These are phyloP conservation scores for Phialophora macrospora DNA, from an alignment of 2,329 filamentous ascomycete genomes.

Conservation along the genomic window DNA sequence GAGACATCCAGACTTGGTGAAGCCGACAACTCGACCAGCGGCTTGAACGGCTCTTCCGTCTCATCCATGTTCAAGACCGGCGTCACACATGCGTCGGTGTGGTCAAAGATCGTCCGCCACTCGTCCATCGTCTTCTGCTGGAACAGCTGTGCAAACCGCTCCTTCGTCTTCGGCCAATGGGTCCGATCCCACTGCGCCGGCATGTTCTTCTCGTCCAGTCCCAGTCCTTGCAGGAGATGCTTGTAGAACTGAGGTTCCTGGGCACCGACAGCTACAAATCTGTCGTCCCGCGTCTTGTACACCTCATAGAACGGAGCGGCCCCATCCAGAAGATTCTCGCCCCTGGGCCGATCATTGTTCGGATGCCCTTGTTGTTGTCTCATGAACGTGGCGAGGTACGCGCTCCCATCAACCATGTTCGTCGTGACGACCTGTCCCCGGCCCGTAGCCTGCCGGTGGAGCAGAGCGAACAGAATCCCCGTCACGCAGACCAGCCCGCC, in stretches of 20 bases:
- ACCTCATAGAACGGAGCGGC: conserved; percentile 87
- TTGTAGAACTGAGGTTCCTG: conserved; percentile 85
- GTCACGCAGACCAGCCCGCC: conserved; percentile 81
- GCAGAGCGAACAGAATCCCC: conserved; percentile 78
- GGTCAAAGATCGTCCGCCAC: conserved; percentile 86
- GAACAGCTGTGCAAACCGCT: conserved; percentile 67
- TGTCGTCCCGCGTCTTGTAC: conserved; percentile 78
- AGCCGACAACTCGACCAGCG: conserved; percentile 59
- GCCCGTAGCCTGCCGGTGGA: conserved; percentile 61
- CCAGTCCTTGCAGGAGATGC: conserved; percentile 68
- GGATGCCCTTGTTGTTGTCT: conserved; percentile 68
- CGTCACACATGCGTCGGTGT: conserved; percentile 89
- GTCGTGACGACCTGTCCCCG: conserved; percentile 87
- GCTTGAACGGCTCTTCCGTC: conserved; percentile 60
- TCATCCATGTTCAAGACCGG: conserved; percentile 78
- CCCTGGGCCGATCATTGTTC: conserved; percentile 68
- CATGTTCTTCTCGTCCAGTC: conserved; percentile 51
- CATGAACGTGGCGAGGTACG: conserved; percentile 78
- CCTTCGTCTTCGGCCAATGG: conserved; percentile 70
- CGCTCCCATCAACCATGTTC: conserved; percentile 91
- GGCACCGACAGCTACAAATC: conserved; percentile 82
- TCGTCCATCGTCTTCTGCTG: conserved; percentile 70
- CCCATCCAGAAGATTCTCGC: conserved; percentile 79
- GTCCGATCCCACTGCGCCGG: conserved; percentile 60
- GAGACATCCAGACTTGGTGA: conserved; percentile 70